Conservation (phyloP, 2,329 filamentous ascomycete genomes). For the Claviceps sp. region DNA sequence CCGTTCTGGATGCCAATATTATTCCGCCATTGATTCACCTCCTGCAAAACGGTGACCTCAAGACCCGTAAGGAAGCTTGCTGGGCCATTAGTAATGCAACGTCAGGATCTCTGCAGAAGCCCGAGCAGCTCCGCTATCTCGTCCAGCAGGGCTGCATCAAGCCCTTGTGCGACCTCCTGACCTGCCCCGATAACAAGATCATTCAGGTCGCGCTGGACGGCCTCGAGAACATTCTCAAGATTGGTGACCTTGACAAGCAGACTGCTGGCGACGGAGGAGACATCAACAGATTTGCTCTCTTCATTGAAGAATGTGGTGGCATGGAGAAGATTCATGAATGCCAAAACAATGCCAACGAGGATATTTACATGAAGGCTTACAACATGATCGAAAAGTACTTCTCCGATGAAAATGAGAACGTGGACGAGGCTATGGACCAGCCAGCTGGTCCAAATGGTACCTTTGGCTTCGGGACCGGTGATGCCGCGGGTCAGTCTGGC, state of each 20-base stretch:
- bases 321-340: constrained; percentile 99
- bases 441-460: constrained; percentile 54
- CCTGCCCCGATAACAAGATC: constrained; percentile 98
- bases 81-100: constrained; percentile 99
- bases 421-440: constrained; percentile 66
- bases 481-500: constrained; percentile 45
- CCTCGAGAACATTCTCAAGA: constrained; percentile 98
- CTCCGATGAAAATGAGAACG: constrained; percentile 93
- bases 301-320: constrained; percentile 95
- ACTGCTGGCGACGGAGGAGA: constrained; percentile 60
- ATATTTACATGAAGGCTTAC: constrained; percentile 99
- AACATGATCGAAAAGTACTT: constrained; percentile 99
- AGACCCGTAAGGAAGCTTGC: constrained; percentile 98
- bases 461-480: constrained; percentile 65
- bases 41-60: constrained; percentile 91
- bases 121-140: constrained; percentile 93
- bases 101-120: constrained; percentile 93
- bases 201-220: constrained; percentile 97
- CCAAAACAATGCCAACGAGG: constrained; percentile 99
- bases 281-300: constrained; percentile 94
- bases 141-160: constrained; percentile 92
- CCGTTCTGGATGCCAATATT: constrained; percentile 92
- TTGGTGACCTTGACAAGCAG: constrained; percentile 97
- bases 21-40: constrained; percentile 93
- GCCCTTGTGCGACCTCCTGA: constrained; percentile 86